phyloP scores from a whole-genome alignment of 305 asterid genomes.

The Salvia sclarea region DNA sequence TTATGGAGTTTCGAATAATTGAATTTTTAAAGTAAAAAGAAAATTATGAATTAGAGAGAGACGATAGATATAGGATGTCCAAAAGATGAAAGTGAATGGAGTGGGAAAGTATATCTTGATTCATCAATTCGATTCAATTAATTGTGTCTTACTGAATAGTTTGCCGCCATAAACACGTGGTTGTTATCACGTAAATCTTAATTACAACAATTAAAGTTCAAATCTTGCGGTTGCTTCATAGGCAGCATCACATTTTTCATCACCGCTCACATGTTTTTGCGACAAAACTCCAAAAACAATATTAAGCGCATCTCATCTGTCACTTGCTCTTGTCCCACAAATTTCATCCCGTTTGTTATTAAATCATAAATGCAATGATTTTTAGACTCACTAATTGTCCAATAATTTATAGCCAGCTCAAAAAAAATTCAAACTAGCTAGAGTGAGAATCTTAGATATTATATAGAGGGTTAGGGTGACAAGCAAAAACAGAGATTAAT shows the following conservation, averaged over 20 bases:
- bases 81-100: too few relatives aligned
- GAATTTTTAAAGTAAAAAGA: too few relatives aligned
- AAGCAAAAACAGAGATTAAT: background rate
- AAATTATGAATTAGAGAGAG: too few relatives aligned
- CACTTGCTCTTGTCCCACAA: constrained; percentile 24
- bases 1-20: too few relatives aligned
- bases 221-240: background rate
- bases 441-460: constrained; percentile 15
- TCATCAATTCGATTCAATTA: background rate
- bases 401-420: constrained; percentile 28
- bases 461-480: background rate
- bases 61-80: too few relatives aligned
- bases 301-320: constrained; percentile 33
- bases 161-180: too few relatives aligned
- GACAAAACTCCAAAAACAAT: constrained; percentile 17
- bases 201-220: background rate
- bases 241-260: constrained; percentile 7
- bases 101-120: background rate
- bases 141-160: background rate
- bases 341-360: background rate
- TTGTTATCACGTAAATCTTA: background rate
- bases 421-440: background rate
- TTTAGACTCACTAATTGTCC: background rate
- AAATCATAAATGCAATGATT: constrained; percentile 12
- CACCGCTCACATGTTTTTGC: background rate